Conservation (phyloP, 768 basidiomycete genomes). For the Neoboletus magnificus region DNA sequence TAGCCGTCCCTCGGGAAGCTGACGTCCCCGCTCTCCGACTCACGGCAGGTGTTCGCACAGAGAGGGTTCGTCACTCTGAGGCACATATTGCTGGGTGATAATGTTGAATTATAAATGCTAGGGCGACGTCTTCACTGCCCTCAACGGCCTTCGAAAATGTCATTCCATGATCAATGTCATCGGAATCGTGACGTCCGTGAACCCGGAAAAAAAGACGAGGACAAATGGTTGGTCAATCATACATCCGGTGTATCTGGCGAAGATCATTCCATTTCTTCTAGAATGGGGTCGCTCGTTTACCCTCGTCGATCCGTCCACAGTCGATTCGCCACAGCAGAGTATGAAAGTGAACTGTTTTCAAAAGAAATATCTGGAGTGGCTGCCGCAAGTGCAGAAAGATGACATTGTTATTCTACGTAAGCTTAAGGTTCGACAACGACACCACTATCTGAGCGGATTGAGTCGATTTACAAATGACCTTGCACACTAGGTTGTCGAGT, state of each 20-base stretch:
- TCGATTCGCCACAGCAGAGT: slow-evolving; percentile 20
- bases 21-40: neutral
- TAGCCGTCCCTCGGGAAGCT: neutral
- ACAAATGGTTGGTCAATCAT: slow-evolving; percentile 26
- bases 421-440: slow-evolving; percentile 41
- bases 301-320: slow-evolving; percentile 52
- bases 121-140: slow-evolving; percentile 28
- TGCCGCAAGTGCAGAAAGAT: slow-evolving; percentile 47
- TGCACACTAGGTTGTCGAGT: slow-evolving; percentile 32
- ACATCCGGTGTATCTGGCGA: neutral
- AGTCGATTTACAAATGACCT: neutral
- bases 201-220: slow-evolving; percentile 13
- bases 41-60: slow-evolving; percentile 24
- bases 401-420: slow-evolving; percentile 50
- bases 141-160: slow-evolving; percentile 10
- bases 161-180: slow-evolving; percentile 29
- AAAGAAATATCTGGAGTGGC: slow-evolving; percentile 42
- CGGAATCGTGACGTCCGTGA: slow-evolving; percentile 27
- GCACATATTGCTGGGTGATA: neutral
- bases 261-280: slow-evolving; percentile 21
- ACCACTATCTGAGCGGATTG: neutral
- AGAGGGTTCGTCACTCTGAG: slow-evolving; percentile 23
- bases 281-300: slow-evolving; percentile 45
- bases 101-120: slow-evolving; percentile 5
- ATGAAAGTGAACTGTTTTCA: slow-evolving; percentile 52